Evolutionary conservation across 176 grass and related monocot species (phyloP), one percentile per base, ranked within the genome.

Genomic region (Ensete ventricosum): DNA sequence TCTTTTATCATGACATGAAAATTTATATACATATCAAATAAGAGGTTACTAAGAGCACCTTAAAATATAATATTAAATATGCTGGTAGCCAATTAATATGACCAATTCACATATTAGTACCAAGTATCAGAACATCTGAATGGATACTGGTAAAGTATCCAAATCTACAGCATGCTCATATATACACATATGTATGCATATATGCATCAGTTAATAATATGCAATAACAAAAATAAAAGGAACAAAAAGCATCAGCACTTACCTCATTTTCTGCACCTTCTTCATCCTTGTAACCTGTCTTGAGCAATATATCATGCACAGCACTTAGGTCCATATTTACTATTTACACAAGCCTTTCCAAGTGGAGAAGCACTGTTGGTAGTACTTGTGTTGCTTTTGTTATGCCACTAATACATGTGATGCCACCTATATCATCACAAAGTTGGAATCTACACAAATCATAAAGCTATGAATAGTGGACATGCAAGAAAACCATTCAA

Each of bases 231-330:
- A 5, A 60, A 17, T 14, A 60, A 60, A n/a, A n/a, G 3, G 16
- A 7, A 17, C 9, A 60, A 60, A 17, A n/a, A 60, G n/a, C 14
- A 60, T 1, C 16, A 14, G 13, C 1, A 60, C 14, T 21, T 80
- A 96, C 92, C 92, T 96, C 92, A 85, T 96, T 96, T 85, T 89
- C 81, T 10, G 87, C 92, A 77, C 92, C 92, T 60, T 96, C 92
- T 11, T 96, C 92, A 76, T 96, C 92, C 75, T 91, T 92, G 79
- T 96, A 96, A 11, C 92, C 92, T 0, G 79, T 81, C 52, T 89
- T 96, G 76, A 92, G 89, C 73, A 96, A 79, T 75, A 96, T 89
- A 82, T 92, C 92, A 53, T 96, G 92, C 80, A 92, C 92, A 68
- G 92, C 92, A 72, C 89, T 96, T 67, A 96, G 82, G 85, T 96